Evolutionary conservation across 1,139 yeast species (phyloP), one percentile per base, ranked within the genome.

Genomic region (Geotrichum cucujoidarum): DNA sequence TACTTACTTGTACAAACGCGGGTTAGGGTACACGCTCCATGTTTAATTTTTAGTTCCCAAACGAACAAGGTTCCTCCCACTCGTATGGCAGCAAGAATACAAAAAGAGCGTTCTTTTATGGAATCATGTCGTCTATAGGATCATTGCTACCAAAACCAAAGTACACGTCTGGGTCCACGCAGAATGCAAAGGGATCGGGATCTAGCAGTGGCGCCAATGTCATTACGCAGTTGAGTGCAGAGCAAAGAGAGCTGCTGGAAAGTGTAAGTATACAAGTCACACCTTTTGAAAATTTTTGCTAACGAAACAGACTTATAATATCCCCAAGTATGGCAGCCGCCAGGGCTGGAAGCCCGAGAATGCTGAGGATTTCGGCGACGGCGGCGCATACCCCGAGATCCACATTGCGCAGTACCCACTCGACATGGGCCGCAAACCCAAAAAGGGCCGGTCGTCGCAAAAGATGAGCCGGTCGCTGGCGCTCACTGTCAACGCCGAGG

Each of bases 301-400:
- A n/a, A n/a, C n/a, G n/a, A n/a, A n/a, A n/a, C n/a, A 47, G 37
- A 48, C 48, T 7, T 49, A 43, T 27, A 45, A 52, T 4, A 53
- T 58, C 31, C 70, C 70, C 5, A 51, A 62, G 2, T 66, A 66
- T 44, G 69, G 69, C 3, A 38, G 53, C n/a, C 53, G 70, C 30
- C 45, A 45, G 22, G 55, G 55, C 18, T 66, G 69, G 68, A 49
- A 53, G 24, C 70, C 70, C 8, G 45, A 52, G 3, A 32, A 52
- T 2, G 50, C 43, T 10, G 63, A 57, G 14, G 69, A 66, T 40
- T 66, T 55, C 51, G 69, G 63, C 17, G 70, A 66, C 49, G 70
- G 70, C 16, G 70, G 70, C 13, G 68, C 69, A 44, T 60, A 55
- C 45, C 70, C 70, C 1, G 70, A 66, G 47, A 59, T 65, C 34